phyloP scores from a whole-genome alignment of 805 yeast species.

The Nakazawaea siamensis region DNA sequence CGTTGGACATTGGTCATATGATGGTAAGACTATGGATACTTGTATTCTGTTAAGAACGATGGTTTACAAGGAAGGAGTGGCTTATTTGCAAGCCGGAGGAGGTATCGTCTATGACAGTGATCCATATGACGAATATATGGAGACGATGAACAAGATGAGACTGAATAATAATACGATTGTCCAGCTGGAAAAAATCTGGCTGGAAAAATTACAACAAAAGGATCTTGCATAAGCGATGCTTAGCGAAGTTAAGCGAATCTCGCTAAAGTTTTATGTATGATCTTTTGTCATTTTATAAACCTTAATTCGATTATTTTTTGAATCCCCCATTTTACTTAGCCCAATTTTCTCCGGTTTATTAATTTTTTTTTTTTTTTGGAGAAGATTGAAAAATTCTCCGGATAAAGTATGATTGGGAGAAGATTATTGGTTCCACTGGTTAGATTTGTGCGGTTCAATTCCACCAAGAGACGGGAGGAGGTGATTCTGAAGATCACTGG shows the following conservation, averaged over 20 bases:
- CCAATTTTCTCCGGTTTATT: too few relatives aligned
- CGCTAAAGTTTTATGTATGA: too few relatives aligned
- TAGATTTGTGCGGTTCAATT: neutral
- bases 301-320: too few relatives aligned
- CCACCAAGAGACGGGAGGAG: neutral
- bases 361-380: too few relatives aligned
- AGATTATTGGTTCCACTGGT: too few relatives aligned
- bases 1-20: slow-evolving; percentile 97
- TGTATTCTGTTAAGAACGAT: slow-evolving; percentile 96
- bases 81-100: slow-evolving; percentile 97
- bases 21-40: slow-evolving; percentile 91
- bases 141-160: slow-evolving; percentile 95
- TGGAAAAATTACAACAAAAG: slow-evolving; percentile 28
- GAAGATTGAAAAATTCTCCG: too few relatives aligned
- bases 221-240: too few relatives aligned
- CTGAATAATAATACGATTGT: slow-evolving; percentile 85
- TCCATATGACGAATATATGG: slow-evolving; percentile 90
- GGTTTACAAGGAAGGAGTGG: slow-evolving; percentile 86
- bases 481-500: neutral
- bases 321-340: too few relatives aligned
- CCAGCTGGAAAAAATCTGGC: slow-evolving; percentile 85
- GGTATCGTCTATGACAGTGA: slow-evolving; percentile 96
- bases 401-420: too few relatives aligned
- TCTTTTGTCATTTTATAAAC: too few relatives aligned
- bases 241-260: too few relatives aligned